phyloP scores from a whole-genome alignment of 257 asterid genomes.

The Paulownia fortunei region DNA sequence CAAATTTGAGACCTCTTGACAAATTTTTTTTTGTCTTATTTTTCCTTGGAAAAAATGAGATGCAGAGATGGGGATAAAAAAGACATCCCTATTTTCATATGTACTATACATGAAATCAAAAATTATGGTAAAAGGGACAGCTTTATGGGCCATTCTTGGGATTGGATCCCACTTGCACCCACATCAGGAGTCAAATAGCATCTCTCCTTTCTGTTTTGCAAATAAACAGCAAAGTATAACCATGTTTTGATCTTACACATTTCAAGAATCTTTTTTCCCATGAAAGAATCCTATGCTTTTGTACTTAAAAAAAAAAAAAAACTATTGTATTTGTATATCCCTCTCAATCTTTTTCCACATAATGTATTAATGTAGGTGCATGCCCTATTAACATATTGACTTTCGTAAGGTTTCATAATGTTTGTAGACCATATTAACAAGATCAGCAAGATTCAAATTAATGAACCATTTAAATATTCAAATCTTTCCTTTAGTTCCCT shows the following conservation, averaged over 20 bases:
- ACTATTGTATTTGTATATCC: background rate
- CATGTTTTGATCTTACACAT: conserved; percentile 40
- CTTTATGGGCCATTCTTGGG: conserved; percentile 50
- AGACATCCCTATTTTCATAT: conserved; percentile 16
- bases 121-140: background rate
- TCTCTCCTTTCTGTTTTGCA: conserved; percentile 46
- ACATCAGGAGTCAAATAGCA: conserved; percentile 55
- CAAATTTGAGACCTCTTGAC: background rate
- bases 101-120: background rate
- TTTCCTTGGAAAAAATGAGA: background rate
- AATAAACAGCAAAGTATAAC: conserved; percentile 33
- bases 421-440: background rate
- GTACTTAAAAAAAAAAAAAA: background rate
- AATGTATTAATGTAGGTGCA: background rate
- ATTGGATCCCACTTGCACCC: conserved; percentile 57
- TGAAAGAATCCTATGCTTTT: conserved; percentile 62
- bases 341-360: background rate
- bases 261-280: conserved; percentile 39
- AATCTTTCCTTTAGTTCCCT: background rate
- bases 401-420: background rate
- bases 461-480: background rate
- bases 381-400: background rate
- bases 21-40: no score
- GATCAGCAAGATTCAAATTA: conserved; percentile 18
- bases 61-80: conserved; percentile 22